Conservation (phyloP, 176 grass and related monocot genomes). For the Oryza glumipatula region DNA sequence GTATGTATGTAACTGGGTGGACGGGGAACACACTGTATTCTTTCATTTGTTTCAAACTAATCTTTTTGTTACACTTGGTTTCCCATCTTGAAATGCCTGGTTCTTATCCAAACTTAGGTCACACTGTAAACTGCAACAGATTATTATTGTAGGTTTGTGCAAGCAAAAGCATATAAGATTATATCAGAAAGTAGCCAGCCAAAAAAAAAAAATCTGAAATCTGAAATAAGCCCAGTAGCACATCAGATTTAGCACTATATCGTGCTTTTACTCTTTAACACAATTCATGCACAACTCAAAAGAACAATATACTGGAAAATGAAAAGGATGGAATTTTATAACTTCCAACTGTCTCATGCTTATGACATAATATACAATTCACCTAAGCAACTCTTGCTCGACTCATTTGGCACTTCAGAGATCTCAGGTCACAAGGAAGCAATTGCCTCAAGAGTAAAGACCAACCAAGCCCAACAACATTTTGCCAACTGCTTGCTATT, state of each 20-base stretch:
- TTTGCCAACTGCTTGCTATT: background rate
- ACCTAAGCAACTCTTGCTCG: background rate
- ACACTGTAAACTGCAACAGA: background rate
- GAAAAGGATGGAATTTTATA: background rate
- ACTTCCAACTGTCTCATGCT: background rate
- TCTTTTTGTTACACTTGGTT: background rate
- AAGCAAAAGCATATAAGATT: background rate
- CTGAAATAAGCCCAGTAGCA: background rate
- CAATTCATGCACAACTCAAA: background rate
- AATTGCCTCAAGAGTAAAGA: background rate
- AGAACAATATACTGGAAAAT: background rate
- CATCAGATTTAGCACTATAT: no score
- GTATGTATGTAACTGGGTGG: constrained; percentile 35
- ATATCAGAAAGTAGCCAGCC: background rate
- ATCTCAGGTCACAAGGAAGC: background rate
- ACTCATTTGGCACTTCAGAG: background rate
- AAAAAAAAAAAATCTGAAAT: background rate
- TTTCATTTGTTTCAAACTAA: constrained; percentile 40
- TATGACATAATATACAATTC: constrained; percentile 7
- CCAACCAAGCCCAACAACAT: background rate
- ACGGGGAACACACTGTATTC: constrained; percentile 40
- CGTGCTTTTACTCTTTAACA: background rate
- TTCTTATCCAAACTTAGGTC: background rate
- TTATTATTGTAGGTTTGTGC: background rate
- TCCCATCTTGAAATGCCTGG: background rate